Base-by-base conservation (phyloP, 768 basidiomycete genomes). In the Podaxis rugospora region DNA sequence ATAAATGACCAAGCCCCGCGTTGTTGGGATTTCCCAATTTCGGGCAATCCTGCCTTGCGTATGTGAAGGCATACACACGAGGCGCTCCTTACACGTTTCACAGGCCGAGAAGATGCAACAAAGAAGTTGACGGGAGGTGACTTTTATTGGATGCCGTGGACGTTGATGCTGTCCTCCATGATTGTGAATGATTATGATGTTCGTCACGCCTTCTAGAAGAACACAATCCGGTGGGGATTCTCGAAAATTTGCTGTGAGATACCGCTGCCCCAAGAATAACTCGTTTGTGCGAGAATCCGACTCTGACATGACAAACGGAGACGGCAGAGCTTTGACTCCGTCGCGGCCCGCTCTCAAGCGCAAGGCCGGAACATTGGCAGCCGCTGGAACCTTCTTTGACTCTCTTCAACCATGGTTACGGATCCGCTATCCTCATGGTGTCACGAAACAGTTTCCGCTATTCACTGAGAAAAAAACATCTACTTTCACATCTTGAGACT, bases 1-100 rank as follows among this genome's bases (percentile, higher is more conserved):
- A 52, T 53, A 60, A 42, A 55, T 27, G 52, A 10, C 35, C 53
- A 54, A 54, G 44, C 52, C 32, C 21, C 54, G 13, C 21, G n/a
- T 27, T 28, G 18, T 32, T 25, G 44, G 49, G 42, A 61, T 37
- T 35, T 23, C 46, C 5, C 16, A 49, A 16, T 18, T 27, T 49
- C 42, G 49, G 14, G 53, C 44, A 35, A 36, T 46, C 27, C 51
- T 36, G 46, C 23, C 27, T 5, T 54, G 59, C 49, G 35, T 54
- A 37, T 53, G 32, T 28, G 49, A 51, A 40, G 42, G 18, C 21
- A 9, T 51, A 46, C 57, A 51, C n/a, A 51, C n/a, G 57, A 59
- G 49, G 50, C 49, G 23, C 16, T 16, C 14, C 27, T 36, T 35
- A 36, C 39, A 21, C 23, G 18, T 60, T 59, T 37, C 32, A 36